Evolutionary conservation across 176 grass and related monocot species (phyloP).

Genomic region (Miscanthus lutarioriparius): DNA sequence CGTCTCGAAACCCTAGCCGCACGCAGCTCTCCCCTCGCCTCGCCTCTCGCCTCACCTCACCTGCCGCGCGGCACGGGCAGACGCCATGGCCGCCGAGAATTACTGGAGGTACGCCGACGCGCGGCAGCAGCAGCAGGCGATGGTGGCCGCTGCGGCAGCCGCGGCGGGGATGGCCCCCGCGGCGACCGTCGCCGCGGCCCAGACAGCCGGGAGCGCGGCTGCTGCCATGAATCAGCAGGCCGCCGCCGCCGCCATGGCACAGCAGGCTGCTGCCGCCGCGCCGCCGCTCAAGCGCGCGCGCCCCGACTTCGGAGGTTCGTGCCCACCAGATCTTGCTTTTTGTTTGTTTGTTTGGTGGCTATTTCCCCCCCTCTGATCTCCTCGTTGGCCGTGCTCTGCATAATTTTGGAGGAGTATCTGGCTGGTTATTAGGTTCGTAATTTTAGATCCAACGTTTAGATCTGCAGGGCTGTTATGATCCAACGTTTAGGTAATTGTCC

Average conservation of each 20-base stretch:
- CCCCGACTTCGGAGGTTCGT: constrained; percentile 73
- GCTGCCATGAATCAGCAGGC: constrained; percentile 36
- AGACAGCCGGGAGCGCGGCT: constrained; percentile 4
- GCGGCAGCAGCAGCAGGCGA: constrained; percentile 63
- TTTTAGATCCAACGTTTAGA: not conserved
- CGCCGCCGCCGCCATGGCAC: constrained; percentile 27
- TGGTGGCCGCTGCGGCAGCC: constrained; percentile 36
- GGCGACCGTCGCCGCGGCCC: not conserved
- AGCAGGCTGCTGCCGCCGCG: constrained; percentile 41
- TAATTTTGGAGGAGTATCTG: not conserved
- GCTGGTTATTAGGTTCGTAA: not conserved
- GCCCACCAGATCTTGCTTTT: constrained; percentile 12
- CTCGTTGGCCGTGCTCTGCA: not conserved
- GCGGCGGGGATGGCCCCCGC: constrained; percentile 48
- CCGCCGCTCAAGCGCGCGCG: constrained; percentile 80
- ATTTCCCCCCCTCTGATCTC: not conserved
- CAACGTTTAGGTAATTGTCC: not conserved
- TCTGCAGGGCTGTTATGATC: not conserved
- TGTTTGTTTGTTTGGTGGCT: not conserved
- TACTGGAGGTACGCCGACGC: constrained; percentile 95
- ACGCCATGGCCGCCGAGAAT: constrained; percentile 62
- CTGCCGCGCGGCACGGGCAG: not conserved
- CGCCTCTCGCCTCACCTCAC: not conserved
- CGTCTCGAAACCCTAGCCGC: constrained; percentile 48
- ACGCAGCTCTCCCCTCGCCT: not conserved